Percentiles rank a stretch among this genome's conserved stretches.
phyloP scores from a whole-genome alignment of 2,329 filamentous ascomycete species.

The Colletotrichum incanum region DNA sequence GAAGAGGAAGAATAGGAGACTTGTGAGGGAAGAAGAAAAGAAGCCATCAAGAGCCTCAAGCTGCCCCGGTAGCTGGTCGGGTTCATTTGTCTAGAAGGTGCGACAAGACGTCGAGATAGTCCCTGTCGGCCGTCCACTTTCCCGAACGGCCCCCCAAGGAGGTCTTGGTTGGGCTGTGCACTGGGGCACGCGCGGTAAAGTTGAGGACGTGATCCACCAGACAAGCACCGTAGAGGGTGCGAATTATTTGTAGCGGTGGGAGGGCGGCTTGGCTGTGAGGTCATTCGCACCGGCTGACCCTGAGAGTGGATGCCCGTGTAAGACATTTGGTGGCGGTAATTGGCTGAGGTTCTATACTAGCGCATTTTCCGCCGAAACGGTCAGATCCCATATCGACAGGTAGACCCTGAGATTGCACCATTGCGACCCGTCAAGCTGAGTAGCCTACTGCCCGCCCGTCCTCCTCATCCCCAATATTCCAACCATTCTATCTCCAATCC shows the following conservation, averaged over 20 bases:
- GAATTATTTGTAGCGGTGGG: constrained; percentile 34
- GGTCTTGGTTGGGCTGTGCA: constrained; percentile 29
- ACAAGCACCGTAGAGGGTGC: background rate
- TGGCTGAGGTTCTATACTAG: constrained; percentile 22
- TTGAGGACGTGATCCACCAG: constrained; percentile 34
- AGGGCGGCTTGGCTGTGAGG: constrained; percentile 37
- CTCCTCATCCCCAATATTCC: background rate
- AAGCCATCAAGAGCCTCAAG: constrained; percentile 17
- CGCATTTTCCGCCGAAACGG: constrained; percentile 37
- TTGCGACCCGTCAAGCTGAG: background rate
- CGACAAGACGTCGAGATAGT: constrained; percentile 17
- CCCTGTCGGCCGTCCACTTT: constrained; percentile 13
- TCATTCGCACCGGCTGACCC: constrained; percentile 39
- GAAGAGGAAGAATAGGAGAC: background rate
- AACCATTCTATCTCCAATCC: constrained; percentile 12
- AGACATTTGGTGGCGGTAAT: constrained; percentile 17
- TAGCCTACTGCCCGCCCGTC: background rate
- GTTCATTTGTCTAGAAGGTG: constrained; percentile 12
- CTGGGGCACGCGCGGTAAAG: constrained; percentile 40
- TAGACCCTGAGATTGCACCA: constrained; percentile 41
- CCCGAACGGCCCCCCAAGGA: constrained; percentile 5
- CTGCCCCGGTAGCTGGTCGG: background rate
- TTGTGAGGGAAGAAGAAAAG: background rate
- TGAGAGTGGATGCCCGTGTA: constrained; percentile 27
- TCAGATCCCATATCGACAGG: constrained; percentile 18